Evolutionary conservation across 2,329 filamentous ascomycete genomes (phyloP), one percentile per base, ranked within the genome.

Genomic region (Penicillium sp.): DNA sequence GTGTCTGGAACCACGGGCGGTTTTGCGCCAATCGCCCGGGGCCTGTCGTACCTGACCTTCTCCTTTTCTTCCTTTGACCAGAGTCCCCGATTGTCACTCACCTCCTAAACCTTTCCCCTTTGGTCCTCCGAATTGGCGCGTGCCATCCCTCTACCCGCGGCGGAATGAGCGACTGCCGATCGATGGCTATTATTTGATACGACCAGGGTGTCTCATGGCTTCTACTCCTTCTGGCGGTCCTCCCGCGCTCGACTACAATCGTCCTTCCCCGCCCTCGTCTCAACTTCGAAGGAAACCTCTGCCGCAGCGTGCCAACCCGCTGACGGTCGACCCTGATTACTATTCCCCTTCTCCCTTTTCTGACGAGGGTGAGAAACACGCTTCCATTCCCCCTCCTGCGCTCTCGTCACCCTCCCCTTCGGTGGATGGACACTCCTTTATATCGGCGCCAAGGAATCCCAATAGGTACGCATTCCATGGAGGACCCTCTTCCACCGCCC

Each of bases 231-330:
- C 49, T 40, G 47, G 57, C 57, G 57, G 58, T 49, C 51, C 55
- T 51, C 54, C 60, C 57, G 58, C 57, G 22, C 43, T 50, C 27
- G 48, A 56, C 53, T 50, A 54, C 38, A 56, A 43, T 27, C 30
- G 43, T 44, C 47, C 46, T 45, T 54, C 53, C 47, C 42, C 41
- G 20, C 51, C 16, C 36, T 36, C 52, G 48, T 38, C 45, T 39
- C 56, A 31, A 44, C 71, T 81, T 53, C 76, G 76, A 60, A 74
- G 80, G 60, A 82, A 82, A 66, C 79, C 81, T 61, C 68, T 83
- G 55, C 81, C 80, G 55, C 69, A 73, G 53, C 75, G 75, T 69
- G 72, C 73, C 55, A 76, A 78, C 46, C 75, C 79, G 56, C 70
- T 76, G 54, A 63, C 54, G 46, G 35, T 64, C 38, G 55, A 51